Percentiles rank a stretch among this genome's conserved stretches.
These are phyloP conservation scores for Aureobasidium pullulans DNA, from an alignment of 2,329 filamentous ascomycete genomes.

Conservation along the genomic window DNA sequence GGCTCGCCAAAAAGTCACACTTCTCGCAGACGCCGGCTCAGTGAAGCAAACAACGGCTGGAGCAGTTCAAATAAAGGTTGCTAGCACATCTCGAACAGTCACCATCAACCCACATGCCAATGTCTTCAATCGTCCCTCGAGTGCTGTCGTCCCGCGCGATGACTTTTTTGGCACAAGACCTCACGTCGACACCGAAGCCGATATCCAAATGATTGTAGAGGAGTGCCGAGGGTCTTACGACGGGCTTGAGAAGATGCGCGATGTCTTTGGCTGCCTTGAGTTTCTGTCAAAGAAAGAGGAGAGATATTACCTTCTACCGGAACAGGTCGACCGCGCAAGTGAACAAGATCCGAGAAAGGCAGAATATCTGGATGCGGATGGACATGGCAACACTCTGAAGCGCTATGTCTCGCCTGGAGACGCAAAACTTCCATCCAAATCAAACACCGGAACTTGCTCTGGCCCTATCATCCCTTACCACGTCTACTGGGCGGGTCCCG, in stretches of 20 bases:
- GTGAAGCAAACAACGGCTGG: slow-evolving; percentile 33
- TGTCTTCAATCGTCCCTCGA: slow-evolving; percentile 47
- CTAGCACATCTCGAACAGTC: slow-evolving; percentile 33
- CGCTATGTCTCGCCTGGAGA: slow-evolving; percentile 32
- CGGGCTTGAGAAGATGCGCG: slow-evolving; percentile 49
- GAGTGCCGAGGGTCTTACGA: slow-evolving; percentile 45
- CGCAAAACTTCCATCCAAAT: slow-evolving; percentile 31
- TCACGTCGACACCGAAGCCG: slow-evolving; percentile 46
- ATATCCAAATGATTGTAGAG: slow-evolving; percentile 45
- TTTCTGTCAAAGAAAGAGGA: slow-evolving; percentile 43
- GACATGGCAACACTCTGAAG: slow-evolving; percentile 32
- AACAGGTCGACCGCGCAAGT: slow-evolving; percentile 33
- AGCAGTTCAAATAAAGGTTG: slow-evolving; percentile 36
- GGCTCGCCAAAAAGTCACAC: slow-evolving; percentile 35
- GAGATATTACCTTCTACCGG: slow-evolving; percentile 45
- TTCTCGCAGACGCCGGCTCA: slow-evolving; percentile 32
- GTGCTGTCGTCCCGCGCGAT: slow-evolving; percentile 43
- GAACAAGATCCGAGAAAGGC: slow-evolving; percentile 35
- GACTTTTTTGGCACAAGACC: slow-evolving; percentile 46
- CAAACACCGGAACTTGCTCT: slow-evolving; percentile 42
- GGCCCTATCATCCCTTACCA: slow-evolving; percentile 51
- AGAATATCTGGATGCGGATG: slow-evolving; percentile 37
- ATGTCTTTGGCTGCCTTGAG: slow-evolving; percentile 45
- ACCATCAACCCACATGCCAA: slow-evolving; percentile 47
- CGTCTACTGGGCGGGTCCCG: slow-evolving; percentile 50